These are phyloP conservation scores for Streptanthus diversifolius DNA, from an alignment of 345 rosid genomes.

Conservation along the genomic window DNA sequence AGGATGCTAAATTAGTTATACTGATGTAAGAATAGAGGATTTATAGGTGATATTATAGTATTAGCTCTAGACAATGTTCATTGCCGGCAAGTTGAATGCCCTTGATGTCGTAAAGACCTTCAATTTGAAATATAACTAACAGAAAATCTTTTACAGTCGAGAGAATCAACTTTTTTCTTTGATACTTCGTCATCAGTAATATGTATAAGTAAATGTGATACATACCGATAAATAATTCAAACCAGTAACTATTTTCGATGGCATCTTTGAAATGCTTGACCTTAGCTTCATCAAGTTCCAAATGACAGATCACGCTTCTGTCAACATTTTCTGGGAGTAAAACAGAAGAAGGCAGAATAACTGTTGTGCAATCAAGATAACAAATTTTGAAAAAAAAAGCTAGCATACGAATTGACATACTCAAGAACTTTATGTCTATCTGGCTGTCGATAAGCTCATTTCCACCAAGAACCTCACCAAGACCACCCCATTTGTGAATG, in stretches of 20 bases:
- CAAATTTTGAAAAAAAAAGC: background rate
- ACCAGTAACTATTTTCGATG: conserved; percentile 85
- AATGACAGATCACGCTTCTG: conserved; percentile 51
- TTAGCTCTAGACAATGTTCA: background rate
- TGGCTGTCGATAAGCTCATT: conserved; percentile 94
- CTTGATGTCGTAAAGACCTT: background rate
- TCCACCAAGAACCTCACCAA: conserved; percentile 97
- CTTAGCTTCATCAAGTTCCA: conserved; percentile 66
- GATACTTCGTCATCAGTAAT: background rate
- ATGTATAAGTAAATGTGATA: conserved; percentile 16
- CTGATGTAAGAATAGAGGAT: background rate
- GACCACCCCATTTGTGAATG: conserved; percentile 94
- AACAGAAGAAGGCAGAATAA: background rate
- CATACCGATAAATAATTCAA: conserved; percentile 96
- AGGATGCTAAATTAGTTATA: background rate
- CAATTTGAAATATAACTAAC: background rate
- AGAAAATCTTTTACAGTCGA: background rate
- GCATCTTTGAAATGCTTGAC: conserved; percentile 91
- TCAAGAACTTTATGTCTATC: conserved; percentile 72
- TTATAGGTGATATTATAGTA: background rate
- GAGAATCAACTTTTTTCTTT: background rate
- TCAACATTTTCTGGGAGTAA: conserved; percentile 63
- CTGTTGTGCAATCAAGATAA: background rate
- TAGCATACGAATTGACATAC: conserved; percentile 41
- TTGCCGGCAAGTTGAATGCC: background rate